A percentile compares a stretch with the other conserved stretches of the same genome.
phyloP scores from a whole-genome alignment of 2,329 filamentous ascomycete species.

The Drechmeria coniospora region DNA sequence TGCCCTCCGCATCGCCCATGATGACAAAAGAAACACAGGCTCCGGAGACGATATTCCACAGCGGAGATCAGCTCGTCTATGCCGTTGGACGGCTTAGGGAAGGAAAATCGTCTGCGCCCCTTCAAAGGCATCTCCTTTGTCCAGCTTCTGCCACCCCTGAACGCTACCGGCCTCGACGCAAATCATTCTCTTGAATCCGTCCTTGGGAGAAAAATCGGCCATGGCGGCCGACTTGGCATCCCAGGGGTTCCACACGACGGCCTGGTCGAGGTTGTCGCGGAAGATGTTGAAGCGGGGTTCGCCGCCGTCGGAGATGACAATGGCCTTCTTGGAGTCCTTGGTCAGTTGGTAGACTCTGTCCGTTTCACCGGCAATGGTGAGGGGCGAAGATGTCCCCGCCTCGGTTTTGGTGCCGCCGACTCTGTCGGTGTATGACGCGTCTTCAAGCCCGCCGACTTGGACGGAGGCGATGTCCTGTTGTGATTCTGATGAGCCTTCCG shows the following conservation, averaged over 20 bases:
- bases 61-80: too few species aligned
- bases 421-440: slow-evolving; percentile 72
- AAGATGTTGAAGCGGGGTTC: slow-evolving; percentile 55
- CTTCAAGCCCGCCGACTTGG: slow-evolving; percentile 59
- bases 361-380: slow-evolving; percentile 63
- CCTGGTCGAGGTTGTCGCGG: slow-evolving; percentile 71
- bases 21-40: too few species aligned
- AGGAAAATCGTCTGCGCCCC: slow-evolving; percentile 41
- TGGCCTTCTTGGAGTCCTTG: slow-evolving; percentile 39
- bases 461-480: slow-evolving; percentile 65
- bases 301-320: slow-evolving; percentile 47
- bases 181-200: slow-evolving; percentile 84
- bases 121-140: slow-evolving; percentile 57
- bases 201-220: slow-evolving; percentile 75
- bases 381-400: slow-evolving; percentile 43
- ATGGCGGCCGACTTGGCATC: slow-evolving; percentile 67
- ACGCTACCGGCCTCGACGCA: slow-evolving; percentile 88
- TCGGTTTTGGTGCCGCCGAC: slow-evolving; percentile 49
- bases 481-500: too few species aligned
- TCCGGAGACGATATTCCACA: too few species aligned
- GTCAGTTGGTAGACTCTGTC: slow-evolving; percentile 76
- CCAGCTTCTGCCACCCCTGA: slow-evolving; percentile 65
- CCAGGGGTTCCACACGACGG: slow-evolving; percentile 98
- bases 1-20: too few species aligned
- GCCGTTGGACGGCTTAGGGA: too few species aligned